A percentile compares a stretch with the other conserved stretches of the same genome.
These are phyloP conservation scores for Populus hybrid DNA, from an alignment of 441 rosid genomes.

Conservation along the genomic window DNA sequence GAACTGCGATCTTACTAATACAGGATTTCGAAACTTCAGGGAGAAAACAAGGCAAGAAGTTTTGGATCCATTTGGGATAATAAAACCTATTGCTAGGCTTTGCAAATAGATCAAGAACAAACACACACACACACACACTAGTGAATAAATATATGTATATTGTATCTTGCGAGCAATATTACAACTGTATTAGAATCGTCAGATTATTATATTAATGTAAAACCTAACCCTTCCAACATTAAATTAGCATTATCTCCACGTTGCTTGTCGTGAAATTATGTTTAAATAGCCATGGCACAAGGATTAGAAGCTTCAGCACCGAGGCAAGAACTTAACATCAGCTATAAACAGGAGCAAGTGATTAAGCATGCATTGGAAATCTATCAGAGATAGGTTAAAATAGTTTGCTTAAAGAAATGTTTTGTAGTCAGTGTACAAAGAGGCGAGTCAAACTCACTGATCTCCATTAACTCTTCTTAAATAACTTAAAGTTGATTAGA, in stretches of 20 bases:
- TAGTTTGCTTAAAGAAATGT: no score
- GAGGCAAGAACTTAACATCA: conserved; percentile 26
- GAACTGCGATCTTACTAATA: not conserved
- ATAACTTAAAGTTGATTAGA: no score
- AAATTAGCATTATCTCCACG: not conserved
- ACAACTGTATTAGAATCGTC: no score
- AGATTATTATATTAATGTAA: not conserved
- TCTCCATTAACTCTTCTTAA: no score
- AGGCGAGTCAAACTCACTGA: no score
- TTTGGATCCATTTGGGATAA: conserved; percentile 16
- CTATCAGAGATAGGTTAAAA: no score
- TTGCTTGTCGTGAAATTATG: conserved; percentile 7
- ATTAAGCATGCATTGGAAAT: no score
- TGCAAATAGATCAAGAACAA: not conserved
- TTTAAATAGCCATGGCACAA: conserved; percentile 23
- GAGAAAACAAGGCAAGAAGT: conserved; percentile 23
- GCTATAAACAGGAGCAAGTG: not conserved
- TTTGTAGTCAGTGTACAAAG: no score
- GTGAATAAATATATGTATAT: no score
- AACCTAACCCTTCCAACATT: not conserved
- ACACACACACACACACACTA: no score
- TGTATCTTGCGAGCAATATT: no score
- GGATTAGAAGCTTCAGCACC: conserved; percentile 49
- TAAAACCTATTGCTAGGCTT: not conserved
- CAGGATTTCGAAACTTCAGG: conserved; percentile 26